A percentile compares a stretch with the other conserved stretches of the same genome.
Conservation (phyloP, 768 basidiomycete species). For the Collybia sordida region DNA sequence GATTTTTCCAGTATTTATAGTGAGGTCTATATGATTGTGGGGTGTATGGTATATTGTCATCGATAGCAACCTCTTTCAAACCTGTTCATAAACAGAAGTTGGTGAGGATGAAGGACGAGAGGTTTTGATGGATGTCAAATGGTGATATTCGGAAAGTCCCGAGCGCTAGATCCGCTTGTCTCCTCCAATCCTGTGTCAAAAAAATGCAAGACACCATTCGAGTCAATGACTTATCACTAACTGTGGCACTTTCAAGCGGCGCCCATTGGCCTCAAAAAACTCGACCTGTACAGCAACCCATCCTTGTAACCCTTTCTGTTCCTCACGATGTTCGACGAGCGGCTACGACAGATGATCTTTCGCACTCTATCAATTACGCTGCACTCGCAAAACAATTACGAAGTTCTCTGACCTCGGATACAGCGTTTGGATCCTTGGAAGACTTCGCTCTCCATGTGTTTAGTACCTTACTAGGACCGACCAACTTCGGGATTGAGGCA, state of each 20-base stretch:
- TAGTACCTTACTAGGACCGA: conserved; percentile 30
- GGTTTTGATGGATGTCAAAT: no score
- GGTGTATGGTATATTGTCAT: no score
- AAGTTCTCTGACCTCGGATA: conserved; percentile 24
- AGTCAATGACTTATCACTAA: conserved; percentile 48
- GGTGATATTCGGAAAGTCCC: no score
- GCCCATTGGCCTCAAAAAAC: conserved; percentile 42
- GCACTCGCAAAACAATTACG: conserved; percentile 33
- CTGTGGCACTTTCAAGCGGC: conserved; percentile 37
- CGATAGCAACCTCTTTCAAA: no score
- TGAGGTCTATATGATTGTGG: no score
- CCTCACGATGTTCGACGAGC: conserved; percentile 47
- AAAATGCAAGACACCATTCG: conserved; percentile 32
- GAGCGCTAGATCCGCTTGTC: no score
- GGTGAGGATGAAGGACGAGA: no score
- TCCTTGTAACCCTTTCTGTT: conserved; percentile 52
- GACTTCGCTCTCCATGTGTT: conserved; percentile 43
- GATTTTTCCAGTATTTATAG: no score
- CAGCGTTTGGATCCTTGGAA: conserved; percentile 42
- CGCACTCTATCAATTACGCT: conserved; percentile 66
- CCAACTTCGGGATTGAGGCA: conserved; percentile 22
- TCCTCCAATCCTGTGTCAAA: no score
- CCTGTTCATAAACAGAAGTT: no score
- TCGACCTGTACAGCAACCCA: conserved; percentile 45
- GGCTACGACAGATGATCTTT: conserved; percentile 53